These are phyloP conservation scores for Leptographium lundbergii DNA, from an alignment of 2,329 filamentous ascomycete species.

Conservation along the genomic window DNA sequence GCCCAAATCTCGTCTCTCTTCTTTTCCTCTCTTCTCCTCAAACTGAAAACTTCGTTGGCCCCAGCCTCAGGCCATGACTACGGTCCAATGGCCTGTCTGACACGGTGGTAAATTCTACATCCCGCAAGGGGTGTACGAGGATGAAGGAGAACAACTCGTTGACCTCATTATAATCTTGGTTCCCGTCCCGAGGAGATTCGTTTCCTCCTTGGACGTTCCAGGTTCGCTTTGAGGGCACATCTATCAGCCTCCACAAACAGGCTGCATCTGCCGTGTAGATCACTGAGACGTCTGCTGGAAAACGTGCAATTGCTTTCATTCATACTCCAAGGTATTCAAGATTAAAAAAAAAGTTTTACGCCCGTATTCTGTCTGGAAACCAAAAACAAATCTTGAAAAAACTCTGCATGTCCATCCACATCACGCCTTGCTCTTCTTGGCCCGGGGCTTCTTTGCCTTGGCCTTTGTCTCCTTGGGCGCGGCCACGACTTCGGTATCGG, in stretches of 20 bases:
- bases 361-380: background rate
- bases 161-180: slow-evolving; percentile 50
- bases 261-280: background rate
- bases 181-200: slow-evolving; percentile 1
- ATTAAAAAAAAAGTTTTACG: background rate
- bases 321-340: background rate
- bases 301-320: background rate
- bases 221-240: slow-evolving; percentile 41
- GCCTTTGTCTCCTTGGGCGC: slow-evolving; percentile 12
- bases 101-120: background rate
- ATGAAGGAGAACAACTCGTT: slow-evolving; percentile 1
- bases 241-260: too few relatives aligned
- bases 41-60: slow-evolving; percentile 29
- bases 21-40: slow-evolving; percentile 31
- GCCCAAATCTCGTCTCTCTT: background rate
- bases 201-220: slow-evolving; percentile 28
- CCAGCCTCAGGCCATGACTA: background rate
- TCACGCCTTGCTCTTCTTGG: slow-evolving; percentile 18
- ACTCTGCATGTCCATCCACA: background rate
- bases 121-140: background rate
- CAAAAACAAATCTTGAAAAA: background rate
- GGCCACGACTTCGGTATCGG: background rate
- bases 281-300: background rate
- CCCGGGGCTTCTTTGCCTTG: slow-evolving; percentile 20
- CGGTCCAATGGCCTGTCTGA: background rate